Conservation (phyloP, 441 rosid species). For the Croton setiger region DNA sequence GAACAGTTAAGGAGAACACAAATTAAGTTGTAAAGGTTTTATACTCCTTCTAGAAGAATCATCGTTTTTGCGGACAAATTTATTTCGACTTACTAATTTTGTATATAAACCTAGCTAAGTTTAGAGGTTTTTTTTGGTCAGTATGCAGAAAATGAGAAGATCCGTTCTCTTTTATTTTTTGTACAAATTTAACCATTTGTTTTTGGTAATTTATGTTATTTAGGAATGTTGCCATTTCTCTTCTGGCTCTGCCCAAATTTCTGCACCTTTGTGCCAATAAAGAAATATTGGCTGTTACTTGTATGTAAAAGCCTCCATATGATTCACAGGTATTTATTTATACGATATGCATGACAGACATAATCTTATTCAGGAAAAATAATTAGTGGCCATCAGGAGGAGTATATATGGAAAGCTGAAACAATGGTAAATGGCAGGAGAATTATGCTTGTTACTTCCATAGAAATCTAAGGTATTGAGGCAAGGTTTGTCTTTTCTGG, state of each 20-base stretch:
- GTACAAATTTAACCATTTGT: not conserved
- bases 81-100: not conserved
- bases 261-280: not conserved
- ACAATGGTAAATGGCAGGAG: constrained; percentile 13
- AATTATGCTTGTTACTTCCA: constrained; percentile 4
- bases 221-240: too few species aligned
- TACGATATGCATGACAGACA: not conserved
- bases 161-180: not conserved
- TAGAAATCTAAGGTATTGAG: not conserved
- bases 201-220: not conserved
- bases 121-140: constrained; percentile 1
- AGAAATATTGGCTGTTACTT: constrained; percentile 2
- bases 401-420: constrained; percentile 11
- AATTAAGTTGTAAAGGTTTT: not conserved
- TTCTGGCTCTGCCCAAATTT: not conserved
- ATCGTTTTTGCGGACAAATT: constrained; percentile 1
- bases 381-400: not conserved
- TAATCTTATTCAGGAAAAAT: too few species aligned
- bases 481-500: not conserved
- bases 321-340: not conserved
- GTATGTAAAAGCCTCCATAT: not conserved
- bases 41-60: not conserved
- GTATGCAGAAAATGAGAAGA: not conserved
- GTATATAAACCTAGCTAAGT: constrained; percentile 3
- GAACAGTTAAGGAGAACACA: constrained; percentile 9